Percentiles rank a stretch among this genome's conserved stretches.
Conservation (phyloP, 1,139 yeast genomes). For the Magnusiomyces tetraspermus region DNA sequence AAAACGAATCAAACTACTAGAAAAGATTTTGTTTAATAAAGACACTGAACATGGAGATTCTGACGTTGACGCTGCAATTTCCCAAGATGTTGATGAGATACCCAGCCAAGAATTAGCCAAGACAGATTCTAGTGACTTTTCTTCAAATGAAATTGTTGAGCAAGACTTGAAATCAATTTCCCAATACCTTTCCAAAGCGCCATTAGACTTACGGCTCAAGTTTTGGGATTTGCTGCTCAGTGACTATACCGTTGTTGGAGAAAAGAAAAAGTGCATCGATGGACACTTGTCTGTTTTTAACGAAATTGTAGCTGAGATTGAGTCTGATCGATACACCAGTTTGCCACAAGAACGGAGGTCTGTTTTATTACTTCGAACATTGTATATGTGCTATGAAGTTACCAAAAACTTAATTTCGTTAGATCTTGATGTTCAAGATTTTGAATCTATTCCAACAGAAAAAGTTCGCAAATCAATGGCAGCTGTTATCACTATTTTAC, state of each 20-base stretch:
- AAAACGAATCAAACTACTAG: conserved; percentile 39
- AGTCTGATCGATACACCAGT: conserved; percentile 23
- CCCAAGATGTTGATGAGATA: neutral
- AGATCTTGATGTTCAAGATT: conserved; percentile 17
- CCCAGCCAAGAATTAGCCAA: neutral
- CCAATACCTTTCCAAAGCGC: conserved; percentile 50
- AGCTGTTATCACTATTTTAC: conserved; percentile 31
- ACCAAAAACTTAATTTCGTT: conserved; percentile 28
- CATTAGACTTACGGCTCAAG: conserved; percentile 57
- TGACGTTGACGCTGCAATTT: too few relatives aligned
- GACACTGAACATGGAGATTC: conserved; percentile 15
- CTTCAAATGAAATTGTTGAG: conserved; percentile 8
- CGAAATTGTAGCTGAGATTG: conserved; percentile 36
- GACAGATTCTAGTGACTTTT: neutral
- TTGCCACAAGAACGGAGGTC: conserved; percentile 21
- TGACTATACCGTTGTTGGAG: conserved; percentile 42
- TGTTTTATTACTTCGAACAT: conserved; percentile 31
- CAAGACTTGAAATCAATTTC: conserved; percentile 44
- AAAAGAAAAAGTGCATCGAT: conserved; percentile 37
- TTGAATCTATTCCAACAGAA: conserved; percentile 14
- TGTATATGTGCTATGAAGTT: conserved; percentile 43
- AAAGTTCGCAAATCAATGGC: conserved; percentile 21
- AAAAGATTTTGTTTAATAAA: conserved; percentile 41
- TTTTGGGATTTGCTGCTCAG: conserved; percentile 70
- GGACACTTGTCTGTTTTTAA: conserved; percentile 48